Evolutionary conservation across 2,329 filamentous ascomycete species (phyloP), one percentile per base, ranked within the genome.

Genomic region (Salinomyces thailandicus): DNA sequence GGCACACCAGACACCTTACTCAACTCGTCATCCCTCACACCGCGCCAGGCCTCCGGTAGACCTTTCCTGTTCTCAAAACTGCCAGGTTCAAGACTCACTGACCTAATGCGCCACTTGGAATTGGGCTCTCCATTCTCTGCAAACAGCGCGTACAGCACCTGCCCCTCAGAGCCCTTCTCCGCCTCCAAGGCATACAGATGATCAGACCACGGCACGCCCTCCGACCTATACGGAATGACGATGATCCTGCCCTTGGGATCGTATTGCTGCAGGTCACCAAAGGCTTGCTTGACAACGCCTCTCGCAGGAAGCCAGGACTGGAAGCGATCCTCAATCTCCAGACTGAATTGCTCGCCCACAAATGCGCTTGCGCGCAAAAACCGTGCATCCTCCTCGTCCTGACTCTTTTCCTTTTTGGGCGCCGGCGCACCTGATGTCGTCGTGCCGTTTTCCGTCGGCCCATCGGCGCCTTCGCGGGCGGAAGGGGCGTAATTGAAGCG

Each of bases 61-160:
- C 87, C 79, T 67, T 91, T 94, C 51, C 91, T 76, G 66, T 87
- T 95, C 61, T 85, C 73, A 57, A 98, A 98, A 41, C 85, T 91
- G 55, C 84, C 81, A 59, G 82, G 79, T 59, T 76, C 75, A 40
- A 83, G 77, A 32, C 85, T 83, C n/a, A 96, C 91, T 44, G 82
- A 80, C 63, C 95, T 86, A 43, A 98, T 82, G 39, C 91, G 77
- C 91, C 91, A 96, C 65, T 91, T 93, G 54, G 81, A 72, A 46
- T 75, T 81, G 31, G 78, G 74, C 30, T 73, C 70, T 18, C 78
- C 73, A 54, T 75, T 84, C 67, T 98, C 89, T 0, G 86, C 82
- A 63, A 96, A 96, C 17, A 96, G 68, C 11, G 94, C 87, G 56
- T 95, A 96, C 34, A 87, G 69, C 3, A 89, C 78, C 27, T 75